Base-by-base conservation (phyloP, 345 rosid species). In the Dipteronia dyeriana region DNA sequence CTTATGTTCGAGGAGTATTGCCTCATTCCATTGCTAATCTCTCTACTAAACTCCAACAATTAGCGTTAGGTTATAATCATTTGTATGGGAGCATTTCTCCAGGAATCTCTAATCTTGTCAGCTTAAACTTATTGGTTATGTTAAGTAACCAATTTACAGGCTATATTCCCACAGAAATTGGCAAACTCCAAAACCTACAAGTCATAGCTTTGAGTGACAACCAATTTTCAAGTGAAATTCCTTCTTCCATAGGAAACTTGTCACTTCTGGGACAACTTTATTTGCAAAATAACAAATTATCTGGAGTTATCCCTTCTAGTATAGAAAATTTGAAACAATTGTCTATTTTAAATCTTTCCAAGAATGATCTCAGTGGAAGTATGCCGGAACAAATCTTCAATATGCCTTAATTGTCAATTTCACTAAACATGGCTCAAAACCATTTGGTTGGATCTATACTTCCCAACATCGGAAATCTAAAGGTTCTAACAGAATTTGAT, bases 341-440 rank as follows among this genome's bases (percentile, higher is more conserved):
- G 41, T 1, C 12, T 8, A 4, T 3, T 5, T 10, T 81, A 0
- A 14, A 76, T 16, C 75, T 86, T 39, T 75, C 6, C 4, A 5
- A 4, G 0, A 34, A 34, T 34, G 1, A 34, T 6, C 38, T 34
- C 1, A 34, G 6, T 0, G 38, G 6, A 31, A 31, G 5, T 31
- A 3, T 31, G 3, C 38, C 38, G 5, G 38, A 31, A 31, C 5
- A 31, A 31, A 5, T 34, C 38, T 34, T 34, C 38, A 34, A 34
- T 34, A 26, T 26, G 1, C 1, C 26, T 0, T 26, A 72, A 7
- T 16, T 77, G 2, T 66, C 81, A 22, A 1, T 70, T 0, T 65
- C 31, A 23, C 53, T 86, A 13, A 19, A 75, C 6, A 29, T 86
- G 16, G 72, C 83, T 14, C 34, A 4, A 20, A 86, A 82, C 34